phyloP scores from a whole-genome alignment of 176 grass and related monocot species.

The Triticum monococcum region DNA sequence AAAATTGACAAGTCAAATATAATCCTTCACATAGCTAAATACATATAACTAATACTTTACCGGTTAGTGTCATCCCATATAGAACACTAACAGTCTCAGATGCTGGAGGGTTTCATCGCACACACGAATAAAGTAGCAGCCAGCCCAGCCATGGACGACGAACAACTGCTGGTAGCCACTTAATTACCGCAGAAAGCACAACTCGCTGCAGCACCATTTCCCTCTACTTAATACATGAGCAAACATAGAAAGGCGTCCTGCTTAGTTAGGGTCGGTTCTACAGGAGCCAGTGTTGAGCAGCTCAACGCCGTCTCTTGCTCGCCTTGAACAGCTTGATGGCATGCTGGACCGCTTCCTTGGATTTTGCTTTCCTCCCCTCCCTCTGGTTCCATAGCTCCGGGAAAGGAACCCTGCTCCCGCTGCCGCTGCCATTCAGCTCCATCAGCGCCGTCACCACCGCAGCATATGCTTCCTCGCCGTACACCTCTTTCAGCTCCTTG shows the following conservation, averaged over 20 bases:
- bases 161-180: neutral
- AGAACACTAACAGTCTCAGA: neutral
- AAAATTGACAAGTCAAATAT: neutral
- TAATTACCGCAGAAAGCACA: neutral
- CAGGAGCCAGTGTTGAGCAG: neutral
- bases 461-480: constrained; percentile 40
- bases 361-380: constrained; percentile 37
- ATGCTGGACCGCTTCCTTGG: constrained; percentile 37
- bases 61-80: neutral
- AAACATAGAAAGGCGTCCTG: neutral
- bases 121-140: neutral
- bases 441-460: constrained; percentile 49
- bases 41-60: neutral
- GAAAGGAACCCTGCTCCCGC: constrained; percentile 25
- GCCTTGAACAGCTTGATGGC: constrained; percentile 33
- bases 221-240: neutral
- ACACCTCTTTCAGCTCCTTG: constrained; percentile 43
- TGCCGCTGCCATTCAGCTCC: constrained; percentile 42
- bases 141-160: neutral
- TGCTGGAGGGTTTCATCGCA: neutral
- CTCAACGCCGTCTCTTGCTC: constrained; percentile 35
- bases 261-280: neutral
- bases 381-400: constrained; percentile 61
- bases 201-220: neutral
- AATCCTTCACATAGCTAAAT: neutral